Base-by-base conservation (phyloP, 257 asterid genomes). In the Jaltomata sinuosa region DNA sequence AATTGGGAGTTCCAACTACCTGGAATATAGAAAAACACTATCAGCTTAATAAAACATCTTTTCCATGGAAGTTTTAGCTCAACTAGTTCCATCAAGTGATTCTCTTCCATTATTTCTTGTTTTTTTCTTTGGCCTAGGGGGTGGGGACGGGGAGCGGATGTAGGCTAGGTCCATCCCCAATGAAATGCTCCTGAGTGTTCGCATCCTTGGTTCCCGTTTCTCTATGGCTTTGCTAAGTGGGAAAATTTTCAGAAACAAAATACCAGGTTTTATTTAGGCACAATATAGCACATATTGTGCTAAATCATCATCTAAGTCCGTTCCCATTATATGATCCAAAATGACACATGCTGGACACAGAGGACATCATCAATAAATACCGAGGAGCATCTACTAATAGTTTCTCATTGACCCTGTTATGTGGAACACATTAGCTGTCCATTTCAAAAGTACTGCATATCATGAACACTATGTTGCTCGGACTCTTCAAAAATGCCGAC, bases 1-100 rank as follows among this genome's bases (percentile, higher is more conserved):
- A 97, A 89, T 95, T 97, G 21, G 99, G 99, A 89, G 99, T 97
- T 87, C 99, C 99, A 87, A 97, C 99, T 4, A 97, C 99, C 99
- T 97, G 89, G 18, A 79, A 59, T 62, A 74, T 22, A 53, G 72
- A 85, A 79, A 50, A 82, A 65, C 80, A 59, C 53, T 4, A 80
- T 16, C 31, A 76, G 62, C 15, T 34, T 53, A 71, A 78, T 65
- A 32, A n/a, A 72, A 15, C 64, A 29, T 16, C 22, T 65, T 65
- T 83, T 69, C 72, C 47, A 79, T 64, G 27, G 14, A 80, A 79
- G 81, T 71, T 34, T 78, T 53, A 81, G 85, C 78, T 54, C 21
- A 67, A 57, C 80, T 34, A 72, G 10, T 50, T 49, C 50, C 68
- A 86, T n/a, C 14, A 64, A 6, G 52, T 36, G 79, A 69, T 21